phyloP scores from a whole-genome alignment of 768 basidiomycete genomes.

The Agaricus bisporus region DNA sequence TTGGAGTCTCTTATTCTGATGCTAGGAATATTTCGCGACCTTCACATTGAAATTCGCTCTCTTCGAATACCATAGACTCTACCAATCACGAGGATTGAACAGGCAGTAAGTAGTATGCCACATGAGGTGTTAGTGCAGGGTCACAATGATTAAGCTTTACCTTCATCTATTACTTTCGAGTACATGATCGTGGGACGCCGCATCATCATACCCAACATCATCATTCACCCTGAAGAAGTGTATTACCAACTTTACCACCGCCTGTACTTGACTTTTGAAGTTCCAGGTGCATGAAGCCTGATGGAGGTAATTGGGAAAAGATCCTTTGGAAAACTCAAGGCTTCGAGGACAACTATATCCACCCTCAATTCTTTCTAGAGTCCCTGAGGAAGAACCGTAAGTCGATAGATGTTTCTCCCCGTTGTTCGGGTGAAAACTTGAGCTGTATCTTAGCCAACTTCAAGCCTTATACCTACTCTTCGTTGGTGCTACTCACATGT shows the following conservation, averaged over 20 bases:
- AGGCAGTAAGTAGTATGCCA: background rate
- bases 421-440: background rate
- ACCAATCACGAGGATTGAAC: background rate
- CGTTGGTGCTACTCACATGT: conserved; percentile 61
- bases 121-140: background rate
- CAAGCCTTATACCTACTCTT: conserved; percentile 70
- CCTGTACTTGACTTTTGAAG: background rate
- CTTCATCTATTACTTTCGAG: background rate
- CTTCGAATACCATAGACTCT: background rate
- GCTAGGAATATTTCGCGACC: too few species aligned
- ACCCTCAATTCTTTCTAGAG: conserved; percentile 64
- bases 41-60: too few species aligned
- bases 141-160: background rate
- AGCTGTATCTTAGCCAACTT: conserved; percentile 57
- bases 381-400: conserved; percentile 75
- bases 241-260: background rate
- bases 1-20: background rate
- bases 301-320: conserved; percentile 47
- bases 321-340: conserved; percentile 74
- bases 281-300: conserved; percentile 2
- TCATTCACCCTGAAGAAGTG: background rate
- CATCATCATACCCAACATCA: conserved; percentile 1
- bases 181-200: conserved; percentile 10
- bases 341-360: conserved; percentile 84
- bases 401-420: conserved; percentile 17